These are phyloP conservation scores for Wickerhamiella nectarea DNA, from an alignment of 805 yeast genomes.

Conservation along the genomic window DNA sequence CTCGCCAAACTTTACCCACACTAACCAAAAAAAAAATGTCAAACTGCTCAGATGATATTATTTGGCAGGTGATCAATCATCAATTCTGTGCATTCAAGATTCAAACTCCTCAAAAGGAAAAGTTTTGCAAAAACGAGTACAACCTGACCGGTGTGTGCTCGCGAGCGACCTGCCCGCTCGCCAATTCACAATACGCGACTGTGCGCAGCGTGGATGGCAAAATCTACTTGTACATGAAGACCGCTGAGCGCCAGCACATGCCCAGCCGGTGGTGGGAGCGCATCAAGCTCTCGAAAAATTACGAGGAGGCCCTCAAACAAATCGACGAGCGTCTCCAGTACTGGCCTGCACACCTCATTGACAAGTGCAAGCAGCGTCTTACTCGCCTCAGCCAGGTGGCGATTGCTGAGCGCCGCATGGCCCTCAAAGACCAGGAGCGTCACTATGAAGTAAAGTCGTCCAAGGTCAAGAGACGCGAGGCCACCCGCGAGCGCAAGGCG, in stretches of 20 bases:
- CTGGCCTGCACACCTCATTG: constrained; percentile 85
- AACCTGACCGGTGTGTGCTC: constrained; percentile 90
- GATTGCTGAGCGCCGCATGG: constrained; percentile 85
- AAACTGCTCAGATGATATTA: constrained; percentile 56
- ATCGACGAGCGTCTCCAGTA: constrained; percentile 75
- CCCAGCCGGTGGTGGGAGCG: constrained; percentile 94
- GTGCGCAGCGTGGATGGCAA: constrained; percentile 26
- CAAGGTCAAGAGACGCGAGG: constrained; percentile 89
- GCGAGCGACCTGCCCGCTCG: constrained; percentile 90
- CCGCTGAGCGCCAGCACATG: constrained; percentile 93
- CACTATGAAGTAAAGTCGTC: constrained; percentile 86
- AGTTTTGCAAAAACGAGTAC: constrained; percentile 89
- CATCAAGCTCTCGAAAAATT: constrained; percentile 77
- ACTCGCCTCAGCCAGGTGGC: constrained; percentile 93
- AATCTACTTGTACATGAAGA: constrained; percentile 62
- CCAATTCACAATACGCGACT: constrained; percentile 38
- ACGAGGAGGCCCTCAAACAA: constrained; percentile 74
- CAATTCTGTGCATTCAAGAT: constrained; percentile 92
- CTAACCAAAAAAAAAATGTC: constrained; percentile 9
- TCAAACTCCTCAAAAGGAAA: constrained; percentile 77
- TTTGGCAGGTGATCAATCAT: constrained; percentile 94
- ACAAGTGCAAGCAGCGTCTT: constrained; percentile 91
- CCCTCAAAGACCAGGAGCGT: constrained; percentile 81
- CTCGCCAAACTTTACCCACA: too few relatives aligned
- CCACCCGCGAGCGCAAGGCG: constrained; percentile 90